Evolutionary conservation across 352 stramenopile genomes (phyloP), one percentile per base, ranked within the genome.

Genomic region (Phytophthora quininea): DNA sequence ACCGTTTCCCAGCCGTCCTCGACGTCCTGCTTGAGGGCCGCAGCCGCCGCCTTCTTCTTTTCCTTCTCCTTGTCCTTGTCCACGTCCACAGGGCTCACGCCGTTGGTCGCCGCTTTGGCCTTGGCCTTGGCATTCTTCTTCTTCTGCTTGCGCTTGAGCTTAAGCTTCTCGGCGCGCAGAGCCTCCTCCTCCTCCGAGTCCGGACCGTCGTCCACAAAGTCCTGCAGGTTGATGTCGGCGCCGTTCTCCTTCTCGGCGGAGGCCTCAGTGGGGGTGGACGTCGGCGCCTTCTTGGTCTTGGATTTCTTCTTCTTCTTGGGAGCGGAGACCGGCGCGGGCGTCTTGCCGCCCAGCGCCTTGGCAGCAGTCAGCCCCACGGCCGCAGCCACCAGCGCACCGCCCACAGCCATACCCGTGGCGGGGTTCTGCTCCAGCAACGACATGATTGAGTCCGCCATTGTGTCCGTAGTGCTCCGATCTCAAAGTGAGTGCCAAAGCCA

Each of bases 1-100:
- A 95, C 86, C 40, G 83, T 91, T 73, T 88, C 84, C 86, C 86
- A 95, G 32, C 86, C 86, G 38, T 95, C 86, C 38, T 95, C 86
- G 4, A 59, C 75, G 53, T 90, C 84, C 75, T 91, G 80, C 73
- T 88, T 81, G 5, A 82, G 68, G 6, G 74, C 81, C 3, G 67
- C 76, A 5, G 67, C 70, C 9, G 64, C 73, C 31, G 62, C 62
- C 48, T 73, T 79, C 52, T 84, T 86, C 56, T 87, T 84, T 59
- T 88, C 80, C 46, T 77, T 72, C 60, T 86, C 82, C 37, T 85
- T 77, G 24, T 77, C 70, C 19, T 33, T 63, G 11, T 85, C 76
- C 4, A 63, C 49, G 52, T 83, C 74, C 51, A 50, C 58, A 15
- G 66, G 37, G 35, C 71, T 78, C 14, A 47, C 58, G 14, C 66